Conservation (phyloP, 106 monocot genomes). For the Dioscorea dumetorum region DNA sequence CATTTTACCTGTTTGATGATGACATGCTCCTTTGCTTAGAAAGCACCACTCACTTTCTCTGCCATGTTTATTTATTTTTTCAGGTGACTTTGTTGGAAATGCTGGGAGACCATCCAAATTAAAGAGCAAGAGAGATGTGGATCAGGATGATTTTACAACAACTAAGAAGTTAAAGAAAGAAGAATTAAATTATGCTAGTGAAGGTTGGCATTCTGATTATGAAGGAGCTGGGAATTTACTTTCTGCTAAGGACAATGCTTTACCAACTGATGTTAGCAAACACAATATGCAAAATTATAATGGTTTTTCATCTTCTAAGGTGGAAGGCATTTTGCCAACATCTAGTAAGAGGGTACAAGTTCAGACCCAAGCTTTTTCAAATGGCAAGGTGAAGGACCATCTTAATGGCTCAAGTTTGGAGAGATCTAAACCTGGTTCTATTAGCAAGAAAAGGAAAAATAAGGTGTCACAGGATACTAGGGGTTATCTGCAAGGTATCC, state of each 20-base stretch:
- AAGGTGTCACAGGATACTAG: slow-evolving; percentile 38
- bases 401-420: slow-evolving; percentile 15
- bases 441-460: slow-evolving; percentile 45
- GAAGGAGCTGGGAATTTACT: slow-evolving; percentile 20
- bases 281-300: slow-evolving; percentile 19
- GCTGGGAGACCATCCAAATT: slow-evolving; percentile 35
- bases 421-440: slow-evolving; percentile 17
- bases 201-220: slow-evolving; percentile 25
- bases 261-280: slow-evolving; percentile 13
- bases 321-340: slow-evolving; percentile 6
- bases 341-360: slow-evolving; percentile 22
- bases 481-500: slow-evolving; percentile 9
- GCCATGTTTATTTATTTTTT: not conserved
- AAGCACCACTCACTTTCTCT: not conserved
- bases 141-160: slow-evolving; percentile 34
- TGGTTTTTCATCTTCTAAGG: slow-evolving; percentile 28
- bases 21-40: not conserved
- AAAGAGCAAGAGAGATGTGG: slow-evolving; percentile 51
- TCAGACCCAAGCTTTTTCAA: slow-evolving; percentile 10
- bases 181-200: slow-evolving; percentile 14
- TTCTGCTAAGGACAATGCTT: slow-evolving; percentile 10
- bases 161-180: slow-evolving; percentile 65
- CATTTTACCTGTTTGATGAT: not conserved
- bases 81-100: slow-evolving; percentile 55
- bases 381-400: slow-evolving; percentile 28